Evolutionary conservation across 345 rosid species (phyloP).

Genomic region (Ceriops tagal): DNA sequence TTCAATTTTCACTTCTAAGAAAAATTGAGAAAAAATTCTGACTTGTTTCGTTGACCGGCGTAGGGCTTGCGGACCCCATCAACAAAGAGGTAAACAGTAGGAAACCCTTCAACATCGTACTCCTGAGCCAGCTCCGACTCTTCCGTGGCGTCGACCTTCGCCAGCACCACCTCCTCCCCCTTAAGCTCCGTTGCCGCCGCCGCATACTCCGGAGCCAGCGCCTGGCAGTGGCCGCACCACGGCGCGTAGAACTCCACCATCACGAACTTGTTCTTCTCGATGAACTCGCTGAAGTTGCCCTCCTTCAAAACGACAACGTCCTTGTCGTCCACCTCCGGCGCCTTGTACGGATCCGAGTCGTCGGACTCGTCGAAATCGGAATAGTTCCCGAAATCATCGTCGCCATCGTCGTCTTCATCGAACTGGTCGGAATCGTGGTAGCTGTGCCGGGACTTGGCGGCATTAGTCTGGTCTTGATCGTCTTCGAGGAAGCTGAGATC

Average conservation of each 20-base stretch:
- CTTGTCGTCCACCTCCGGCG: constrained; percentile 71
- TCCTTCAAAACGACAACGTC: constrained; percentile 84
- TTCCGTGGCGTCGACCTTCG: constrained; percentile 94
- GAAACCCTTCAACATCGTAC: constrained; percentile 86
- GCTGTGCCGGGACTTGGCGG: constrained; percentile 4
- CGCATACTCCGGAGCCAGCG: constrained; percentile 95
- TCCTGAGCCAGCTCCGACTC: constrained; percentile 80
- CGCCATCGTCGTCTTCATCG: constrained; percentile 33
- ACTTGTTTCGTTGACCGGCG: constrained; percentile 82
- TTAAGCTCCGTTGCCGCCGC: constrained; percentile 96
- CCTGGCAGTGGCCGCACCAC: constrained; percentile 98
- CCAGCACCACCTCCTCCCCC: constrained; percentile 60
- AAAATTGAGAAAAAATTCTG: constrained; percentile 17
- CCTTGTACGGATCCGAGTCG: constrained; percentile 51
- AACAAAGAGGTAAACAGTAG: constrained; percentile 69
- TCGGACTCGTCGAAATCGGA: constrained; percentile 52
- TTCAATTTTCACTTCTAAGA: neutral
- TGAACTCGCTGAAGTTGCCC: constrained; percentile 65
- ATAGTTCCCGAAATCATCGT: constrained; percentile 46
- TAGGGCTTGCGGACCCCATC: constrained; percentile 88
- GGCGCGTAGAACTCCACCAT: constrained; percentile 99
- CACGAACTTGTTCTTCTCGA: constrained; percentile 63
- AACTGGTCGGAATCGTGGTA: constrained; percentile 30
- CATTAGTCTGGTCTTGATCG: constrained; percentile 25
- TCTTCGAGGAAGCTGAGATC: constrained; percentile 90